Percentiles rank a stretch among this genome's conserved stretches.
Conservation (phyloP, 179 eudicot genomes). For the Patellifolia procumbens region DNA sequence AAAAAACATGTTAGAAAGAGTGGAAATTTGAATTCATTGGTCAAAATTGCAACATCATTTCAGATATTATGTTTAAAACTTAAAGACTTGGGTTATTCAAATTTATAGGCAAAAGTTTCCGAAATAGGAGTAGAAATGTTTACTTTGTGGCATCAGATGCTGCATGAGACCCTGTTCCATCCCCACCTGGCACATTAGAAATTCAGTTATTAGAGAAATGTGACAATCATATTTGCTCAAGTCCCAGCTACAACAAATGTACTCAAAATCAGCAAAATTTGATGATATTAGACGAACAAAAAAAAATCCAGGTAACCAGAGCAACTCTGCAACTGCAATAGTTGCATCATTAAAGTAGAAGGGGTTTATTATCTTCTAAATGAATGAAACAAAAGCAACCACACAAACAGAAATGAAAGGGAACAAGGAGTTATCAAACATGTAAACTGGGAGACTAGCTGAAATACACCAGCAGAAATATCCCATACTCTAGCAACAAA, state of each 20-base stretch:
- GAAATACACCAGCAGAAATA: background rate
- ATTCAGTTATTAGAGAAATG: background rate
- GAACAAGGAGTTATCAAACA: too few relatives aligned
- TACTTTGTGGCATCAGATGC: slow-evolving; percentile 96
- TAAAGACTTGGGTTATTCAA: background rate
- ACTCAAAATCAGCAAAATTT: background rate
- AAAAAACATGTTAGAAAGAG: background rate
- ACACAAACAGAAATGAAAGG: background rate
- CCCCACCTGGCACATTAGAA: slow-evolving; percentile 54
- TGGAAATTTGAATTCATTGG: background rate
- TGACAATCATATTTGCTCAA: background rate
- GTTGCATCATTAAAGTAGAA: background rate
- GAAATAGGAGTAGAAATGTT: background rate
- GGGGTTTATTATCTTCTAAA: too few relatives aligned
- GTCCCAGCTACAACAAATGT: background rate
- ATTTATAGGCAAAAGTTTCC: background rate
- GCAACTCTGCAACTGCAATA: background rate
- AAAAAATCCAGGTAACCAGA: background rate
- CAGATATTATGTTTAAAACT: background rate
- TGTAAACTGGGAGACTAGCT: background rate
- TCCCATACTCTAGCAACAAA: background rate
- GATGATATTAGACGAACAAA: background rate
- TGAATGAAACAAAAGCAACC: background rate
- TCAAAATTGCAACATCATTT: background rate
- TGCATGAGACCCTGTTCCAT: slow-evolving; percentile 51